Base-by-base conservation (phyloP, 805 yeast genomes). In the Zygotorulaspora chibaensis region DNA sequence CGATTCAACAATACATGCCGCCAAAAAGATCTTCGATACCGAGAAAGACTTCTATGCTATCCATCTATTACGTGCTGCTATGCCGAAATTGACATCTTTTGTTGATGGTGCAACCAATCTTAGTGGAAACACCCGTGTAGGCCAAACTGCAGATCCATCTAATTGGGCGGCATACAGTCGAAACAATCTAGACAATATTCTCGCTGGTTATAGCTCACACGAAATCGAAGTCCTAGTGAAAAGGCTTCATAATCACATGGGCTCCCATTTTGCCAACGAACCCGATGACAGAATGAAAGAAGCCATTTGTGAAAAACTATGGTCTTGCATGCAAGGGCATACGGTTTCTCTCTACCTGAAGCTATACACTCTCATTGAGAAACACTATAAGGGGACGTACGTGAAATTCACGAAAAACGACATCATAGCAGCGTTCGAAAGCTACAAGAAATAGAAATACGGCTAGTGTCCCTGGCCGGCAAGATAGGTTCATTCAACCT, bases 271-370 rank as follows among this genome's bases (percentile, higher is more conserved):
- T 48, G 51, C 55, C 6, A 48, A 53, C 3, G 59, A 57, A n/a
- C 59, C 49, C 18, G 47, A 54, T 3, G 53, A 52, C 15, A 40
- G 50, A 9, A 44, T 61, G 26, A 54, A 47, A 20, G 73, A 70
- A 39, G 79, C 74, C 37, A 60, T 87, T 34, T 66, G 81, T 33
- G 80, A 76, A 31, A 77, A 75, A 56, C 72, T 87, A 45, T 83
- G 96, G 93, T 70, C 74, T 12, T 80, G 84, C 15, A 66, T 86
- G 47, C 87, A 83, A 53, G 80, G 79, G 16, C 79, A 80, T 51
- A 82, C 81, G 53, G 75, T 77, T 16, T 71, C 74, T 6, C 69
- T 79, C 20, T 79, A 83, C 53, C 65, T 74, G 50, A 73, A 79
- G 38, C 66, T 89, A 46, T 74, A 73, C 51, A 68, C 71, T 1